phyloP scores from a whole-genome alignment of 352 stramenopile genomes.

The Albugo laibachii region DNA sequence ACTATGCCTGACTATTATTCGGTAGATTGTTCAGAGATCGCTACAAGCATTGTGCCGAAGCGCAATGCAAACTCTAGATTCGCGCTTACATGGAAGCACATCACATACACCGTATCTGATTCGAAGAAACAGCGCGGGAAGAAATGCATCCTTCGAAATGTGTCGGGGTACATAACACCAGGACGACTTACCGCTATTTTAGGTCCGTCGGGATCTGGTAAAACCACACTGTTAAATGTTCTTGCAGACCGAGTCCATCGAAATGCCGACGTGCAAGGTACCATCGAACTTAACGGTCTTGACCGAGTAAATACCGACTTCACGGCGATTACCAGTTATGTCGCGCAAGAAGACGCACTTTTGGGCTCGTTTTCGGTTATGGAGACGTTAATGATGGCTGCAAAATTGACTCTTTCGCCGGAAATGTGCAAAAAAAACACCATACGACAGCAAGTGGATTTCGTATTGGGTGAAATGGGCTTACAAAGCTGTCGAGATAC shows the following conservation, averaged over 20 bases:
- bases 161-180: constrained; percentile 8
- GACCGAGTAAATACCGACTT: constrained; percentile 16
- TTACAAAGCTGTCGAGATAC: constrained; percentile 22
- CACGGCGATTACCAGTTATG: constrained; percentile 27
- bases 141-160: constrained; percentile 10
- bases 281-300: constrained; percentile 31
- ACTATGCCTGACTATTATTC: too few relatives aligned
- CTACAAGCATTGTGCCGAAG: too few relatives aligned
- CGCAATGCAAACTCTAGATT: too few relatives aligned
- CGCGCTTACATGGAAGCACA: background rate
- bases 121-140: background rate
- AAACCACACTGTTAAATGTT: constrained; percentile 12
- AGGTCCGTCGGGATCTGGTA: constrained; percentile 8
- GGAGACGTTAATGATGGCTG: constrained; percentile 44
- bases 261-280: constrained; percentile 18
- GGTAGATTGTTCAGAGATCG: too few relatives aligned
- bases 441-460: constrained; percentile 16
- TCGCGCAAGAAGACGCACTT: constrained; percentile 44
- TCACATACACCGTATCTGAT: background rate
- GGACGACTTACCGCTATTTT: constrained; percentile 9
- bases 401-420: constrained; percentile 24
- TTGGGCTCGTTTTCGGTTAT: constrained; percentile 40
- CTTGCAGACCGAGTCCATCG: constrained; percentile 28
- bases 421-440: constrained; percentile 11
- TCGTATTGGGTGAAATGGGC: constrained; percentile 38